A percentile compares a stretch with the other conserved stretches of the same genome.
Evolutionary conservation across 768 basidiomycete species (phyloP).

Genomic region (Flagelloscypha sp.): DNA sequence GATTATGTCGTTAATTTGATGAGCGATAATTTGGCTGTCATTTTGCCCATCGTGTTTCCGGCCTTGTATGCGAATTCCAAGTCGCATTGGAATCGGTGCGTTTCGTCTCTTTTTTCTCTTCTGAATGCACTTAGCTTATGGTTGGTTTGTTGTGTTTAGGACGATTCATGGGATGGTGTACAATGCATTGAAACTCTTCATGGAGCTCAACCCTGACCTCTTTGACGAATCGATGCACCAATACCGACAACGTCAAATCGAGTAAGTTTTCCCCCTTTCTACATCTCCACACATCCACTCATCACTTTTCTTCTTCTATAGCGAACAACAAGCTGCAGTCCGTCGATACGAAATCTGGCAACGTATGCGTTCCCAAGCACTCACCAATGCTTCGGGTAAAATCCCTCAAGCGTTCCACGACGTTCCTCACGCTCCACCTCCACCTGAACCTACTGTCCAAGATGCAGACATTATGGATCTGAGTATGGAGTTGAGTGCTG

Average conservation of each 20-base stretch:
- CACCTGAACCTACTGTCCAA: conserved; percentile 67
- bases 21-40: conserved; percentile 85
- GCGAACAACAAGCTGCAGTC: conserved; percentile 83
- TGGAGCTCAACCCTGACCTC: conserved; percentile 97
- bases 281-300: neutral
- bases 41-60: conserved; percentile 96
- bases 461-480: conserved; percentile 84
- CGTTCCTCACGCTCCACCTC: conserved; percentile 63
- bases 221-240: conserved; percentile 92
- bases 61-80: conserved; percentile 93
- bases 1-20: conserved; percentile 99
- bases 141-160: conserved; percentile 31
- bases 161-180: conserved; percentile 99
- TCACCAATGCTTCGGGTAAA: conserved; percentile 56
- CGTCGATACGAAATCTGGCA: conserved; percentile 87
- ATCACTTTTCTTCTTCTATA: conserved; percentile 22
- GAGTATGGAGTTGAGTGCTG: conserved; percentile 81
- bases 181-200: conserved; percentile 95
- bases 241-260: conserved; percentile 80
- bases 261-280: conserved; percentile 46
- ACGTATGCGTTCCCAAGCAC: conserved; percentile 68
- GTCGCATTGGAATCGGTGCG: conserved; percentile 97
- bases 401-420: conserved; percentile 67
- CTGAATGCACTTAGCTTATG: too few relatives aligned
- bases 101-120: conserved; percentile 7